Evolutionary conservation across 1,284 basidiomycete genomes (phyloP), one percentile per base, ranked within the genome.

Genomic region (Neotropicomus parvogracilis): DNA sequence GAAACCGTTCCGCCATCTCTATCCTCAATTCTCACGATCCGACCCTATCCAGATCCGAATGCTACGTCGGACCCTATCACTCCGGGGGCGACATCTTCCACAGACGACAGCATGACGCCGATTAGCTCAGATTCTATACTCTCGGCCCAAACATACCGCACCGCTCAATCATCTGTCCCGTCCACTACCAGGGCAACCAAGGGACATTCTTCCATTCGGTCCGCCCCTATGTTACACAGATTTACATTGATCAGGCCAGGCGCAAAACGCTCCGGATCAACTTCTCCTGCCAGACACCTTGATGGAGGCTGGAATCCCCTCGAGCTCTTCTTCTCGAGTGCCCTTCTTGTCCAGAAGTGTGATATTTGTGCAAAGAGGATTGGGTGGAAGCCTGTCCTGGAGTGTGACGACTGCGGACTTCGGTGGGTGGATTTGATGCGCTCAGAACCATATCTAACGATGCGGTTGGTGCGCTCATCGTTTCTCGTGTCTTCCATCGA

Each of bases 191-290:
- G 73, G 10, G 87, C 83, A 6, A 88, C 84, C 1, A 82, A 85
- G 58, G 85, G 85, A 16, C 80, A 80, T n/a, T 87, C 83, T 3
- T 81, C 79, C 4, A 75, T 85, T 45, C 72, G 71, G 21, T 72
- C 75, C 12, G 59, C 77, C 2, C 72, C 79, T 7, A 72, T 80
- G 48, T 75, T 90, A 1, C 91, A 95, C 67, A 81, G 92, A 20
- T 95, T 95, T 70, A 88, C 91, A 10, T 72, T 94, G 29, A 77
- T 93, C 54, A 88, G 87, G 63, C 85, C 88, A 32, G 81, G 84
- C 17, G 74, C 76, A 41, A 84, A 84, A 67, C 78, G 70, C 34
- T 59, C 35, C 57, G 59, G 45, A 40, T 55, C 59, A 55, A 50
- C 52, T 42, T 67, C 66, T 12, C 67, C 68, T 24, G 63, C 66